Conservation (phyloP, 352 stramenopile genomes). For the Thalassiosira delicatula region DNA sequence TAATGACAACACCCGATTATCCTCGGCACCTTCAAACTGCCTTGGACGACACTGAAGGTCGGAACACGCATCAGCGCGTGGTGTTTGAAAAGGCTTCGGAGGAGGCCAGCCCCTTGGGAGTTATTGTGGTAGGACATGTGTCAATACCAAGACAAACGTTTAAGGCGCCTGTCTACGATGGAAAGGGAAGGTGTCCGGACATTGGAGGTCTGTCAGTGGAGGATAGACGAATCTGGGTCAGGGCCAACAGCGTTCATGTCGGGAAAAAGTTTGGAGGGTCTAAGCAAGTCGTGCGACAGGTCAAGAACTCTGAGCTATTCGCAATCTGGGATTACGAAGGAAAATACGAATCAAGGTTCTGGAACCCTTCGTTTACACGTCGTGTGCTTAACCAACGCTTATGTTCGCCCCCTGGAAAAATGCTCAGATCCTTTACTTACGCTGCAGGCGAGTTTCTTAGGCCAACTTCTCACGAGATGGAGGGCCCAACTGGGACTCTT, state of each 20-base stretch:
- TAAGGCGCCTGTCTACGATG: neutral
- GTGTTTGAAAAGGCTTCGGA: neutral
- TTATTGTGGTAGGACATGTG: neutral
- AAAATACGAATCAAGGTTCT: slow-evolving; percentile 1
- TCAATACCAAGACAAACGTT: neutral
- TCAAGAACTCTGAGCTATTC: neutral
- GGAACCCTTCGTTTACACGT: neutral
- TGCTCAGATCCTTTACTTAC: slow-evolving; percentile 9
- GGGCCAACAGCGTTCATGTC: neutral
- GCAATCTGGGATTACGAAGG: neutral
- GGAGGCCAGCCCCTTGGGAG: neutral
- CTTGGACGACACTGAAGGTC: slow-evolving; percentile 7
- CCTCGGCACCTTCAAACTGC: slow-evolving; percentile 8
- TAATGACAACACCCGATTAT: neutral
- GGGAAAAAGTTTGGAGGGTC: neutral
- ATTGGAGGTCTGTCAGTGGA: neutral
- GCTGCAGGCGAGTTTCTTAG: neutral
- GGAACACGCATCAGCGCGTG: neutral
- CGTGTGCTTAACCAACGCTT: neutral
- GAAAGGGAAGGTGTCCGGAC: neutral
- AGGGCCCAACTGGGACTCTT: too few species aligned
- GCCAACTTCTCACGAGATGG: neutral
- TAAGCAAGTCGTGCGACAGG: neutral
- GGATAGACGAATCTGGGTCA: neutral
- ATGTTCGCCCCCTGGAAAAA: slow-evolving; percentile 30